Evolutionary conservation across 1,284 basidiomycete genomes (phyloP), one percentile per base, ranked within the genome.

Genomic region (Leccinum discolor): DNA sequence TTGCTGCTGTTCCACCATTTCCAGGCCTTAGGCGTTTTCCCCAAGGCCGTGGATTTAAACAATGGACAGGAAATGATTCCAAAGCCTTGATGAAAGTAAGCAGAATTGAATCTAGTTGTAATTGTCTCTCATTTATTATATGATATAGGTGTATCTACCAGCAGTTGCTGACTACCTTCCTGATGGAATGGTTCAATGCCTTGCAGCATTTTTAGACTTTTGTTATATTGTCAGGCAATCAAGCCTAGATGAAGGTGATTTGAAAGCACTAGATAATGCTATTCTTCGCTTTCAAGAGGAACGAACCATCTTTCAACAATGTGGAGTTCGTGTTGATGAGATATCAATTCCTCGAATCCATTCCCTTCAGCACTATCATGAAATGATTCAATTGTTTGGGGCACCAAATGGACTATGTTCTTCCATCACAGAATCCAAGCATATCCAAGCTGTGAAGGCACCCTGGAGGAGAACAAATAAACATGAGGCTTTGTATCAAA

Each of bases 171-270:
- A 32, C 56, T 32, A 57, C 11, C 29, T 57, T 57, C 56, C 42
- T 44, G 42, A 44, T 16, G n/a, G n/a, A 44, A 60, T 60, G 59
- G 59, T 60, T n/a, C 59, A 60, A 60, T 21, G 42, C 42, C 26
- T 60, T 26, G 59, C 59, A 26, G 40, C 59, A 10, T 60, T 60
- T 21, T n/a, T 47, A 42, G 42, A 60, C 3, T 60, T 60, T 60
- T 60, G 59, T 16, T 66, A 66, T 42, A 59, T 67, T 18, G 60
- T 61, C 18, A 54, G 21, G 5, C 35, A 50, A 2, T 57, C 52
- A 6, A 52, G 52, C 4, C 18, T 67, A 2, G 59, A 16, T 18
- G 62, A 64, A 2, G 54, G 18, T 2, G 44, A 60, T 21, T 44
- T 44, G n/a, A 44, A 44, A 16, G 42, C 42, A 16, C 42, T 44